These are phyloP conservation scores for Verticillium nonalfalfae DNA, from an alignment of 2,329 filamentous ascomycete species.

Conservation along the genomic window DNA sequence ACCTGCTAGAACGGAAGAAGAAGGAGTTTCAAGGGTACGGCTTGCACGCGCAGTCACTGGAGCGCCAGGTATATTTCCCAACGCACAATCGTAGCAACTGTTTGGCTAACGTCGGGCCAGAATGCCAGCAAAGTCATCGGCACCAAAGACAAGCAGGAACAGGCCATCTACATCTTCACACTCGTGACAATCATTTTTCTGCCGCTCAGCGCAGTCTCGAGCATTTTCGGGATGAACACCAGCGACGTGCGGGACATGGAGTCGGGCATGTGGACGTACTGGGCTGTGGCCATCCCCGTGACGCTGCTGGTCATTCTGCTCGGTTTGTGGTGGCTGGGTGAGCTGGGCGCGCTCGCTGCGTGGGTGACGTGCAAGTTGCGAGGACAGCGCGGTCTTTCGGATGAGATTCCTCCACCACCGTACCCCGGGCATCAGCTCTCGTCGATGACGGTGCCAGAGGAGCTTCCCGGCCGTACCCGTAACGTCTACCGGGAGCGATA, in stretches of 20 bases:
- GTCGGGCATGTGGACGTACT: slow-evolving; percentile 41
- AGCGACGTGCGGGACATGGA: slow-evolving; percentile 42
- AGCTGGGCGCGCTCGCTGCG: slow-evolving; percentile 24
- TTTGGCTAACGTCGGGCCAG: slow-evolving; percentile 5
- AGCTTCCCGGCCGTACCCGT: not conserved
- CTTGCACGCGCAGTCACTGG: slow-evolving; percentile 16
- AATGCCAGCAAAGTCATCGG: slow-evolving; percentile 29
- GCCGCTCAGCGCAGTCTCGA: slow-evolving; percentile 37
- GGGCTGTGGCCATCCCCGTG: slow-evolving; percentile 39
- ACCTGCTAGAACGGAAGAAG: slow-evolving; percentile 26
- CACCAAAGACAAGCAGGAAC: slow-evolving; percentile 37
- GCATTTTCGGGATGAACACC: slow-evolving; percentile 49
- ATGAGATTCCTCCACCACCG: not conserved
- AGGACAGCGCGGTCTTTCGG: not conserved
- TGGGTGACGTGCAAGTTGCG: not conserved
- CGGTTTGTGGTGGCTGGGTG: slow-evolving; percentile 36
- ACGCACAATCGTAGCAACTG: not conserved
- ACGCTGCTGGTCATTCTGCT: slow-evolving; percentile 32
- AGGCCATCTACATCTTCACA: slow-evolving; percentile 42
- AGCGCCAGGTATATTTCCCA: slow-evolving; percentile 16
- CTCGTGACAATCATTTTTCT: slow-evolving; percentile 43
- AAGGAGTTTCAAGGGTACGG: slow-evolving; percentile 21
- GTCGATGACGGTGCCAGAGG: not conserved
- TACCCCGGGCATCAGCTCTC: not conserved
- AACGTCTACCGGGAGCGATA: not conserved